Evolutionary conservation across 2,329 filamentous ascomycete species (phyloP), one percentile per base, ranked within the genome.

Genomic region (Exophiala sp.): DNA sequence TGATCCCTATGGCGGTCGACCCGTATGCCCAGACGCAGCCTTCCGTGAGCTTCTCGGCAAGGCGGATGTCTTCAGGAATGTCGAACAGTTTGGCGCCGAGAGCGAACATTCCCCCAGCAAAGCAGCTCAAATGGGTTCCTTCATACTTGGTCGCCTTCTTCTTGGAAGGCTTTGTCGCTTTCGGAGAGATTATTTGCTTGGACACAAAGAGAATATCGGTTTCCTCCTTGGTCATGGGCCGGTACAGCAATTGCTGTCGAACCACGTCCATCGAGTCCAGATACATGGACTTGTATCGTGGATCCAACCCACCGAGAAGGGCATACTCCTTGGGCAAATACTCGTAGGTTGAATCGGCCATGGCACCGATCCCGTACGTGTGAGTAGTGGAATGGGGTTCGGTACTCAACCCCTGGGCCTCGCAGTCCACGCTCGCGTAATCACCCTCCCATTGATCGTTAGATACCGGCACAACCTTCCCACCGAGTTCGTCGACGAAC

Each of bases 11-110:
- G 1, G 74, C 73, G 3, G 76, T 75, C 8, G 72, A 68, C 55
- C 75, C 72, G 63, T 83, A 82, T 1, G 78, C 74, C 78, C 79
- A 83, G n/a, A 82, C 73, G 60, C 80, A 83, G 2, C 76, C 76
- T 48, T 82, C 73, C 0, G 78, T 77, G 39, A 83, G 67, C 59
- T 79, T 77, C 37, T 71, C 68, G 9, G 77, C 80, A 44, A 81
- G 73, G 1, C 72, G 67, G 53, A 82, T 66, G 57, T 83, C 78
- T 13, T 67, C 66, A 2, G 73, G 65, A n/a, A 76, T 69, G 11
- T 71, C 65, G 62, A 82, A 81, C 1, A 82, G 60, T 58, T 75
- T 78, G 38, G 78, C 74, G 22, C 79, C 80, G 0, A 83, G 64
- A 0, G 75, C 79, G 52, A 81, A 77, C 79, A 82, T 82, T 45